Evolutionary conservation across 1,139 yeast genomes (phyloP), one percentile per base, ranked within the genome.

Genomic region (Tardiomyces depauwii): DNA sequence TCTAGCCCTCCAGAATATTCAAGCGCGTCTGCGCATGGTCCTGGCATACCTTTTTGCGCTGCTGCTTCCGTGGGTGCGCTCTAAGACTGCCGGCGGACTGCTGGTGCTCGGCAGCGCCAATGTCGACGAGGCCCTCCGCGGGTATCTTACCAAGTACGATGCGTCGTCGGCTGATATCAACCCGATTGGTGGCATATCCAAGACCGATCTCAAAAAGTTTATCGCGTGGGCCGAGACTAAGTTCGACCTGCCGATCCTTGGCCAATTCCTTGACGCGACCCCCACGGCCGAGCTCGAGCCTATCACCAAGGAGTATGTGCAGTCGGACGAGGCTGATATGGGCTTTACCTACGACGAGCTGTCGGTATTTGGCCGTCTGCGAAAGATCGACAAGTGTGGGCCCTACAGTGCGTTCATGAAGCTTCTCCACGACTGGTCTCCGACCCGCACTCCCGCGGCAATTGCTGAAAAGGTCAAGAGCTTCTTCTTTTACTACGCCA

Each of bases 221-320:
- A 91, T 91, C 49, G 77, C 72, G 3, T 91, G 88, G 77, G 91
- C 96, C 0, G 72, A 77, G 40, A 64, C 60, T 11, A 72, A 76
- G 47, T 89, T 84, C 61, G 73, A 82, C 1, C 61, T 91, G 59
- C 96, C 96, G 2, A 75, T 91, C 21, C 70, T 91, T 51, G 68
- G 75, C 42, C 83, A 82, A 6, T 91, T 93, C 61, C 69, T 91
- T 44, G 77, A 77, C 51, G 98, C 98, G 0, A 82, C 91, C 0
- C 99, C 99, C 36, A 91, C 98, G 0, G 99, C 99, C 0, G 99
- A 91, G 63, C 74, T 91, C 47, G 99, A 91, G 60, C 99, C 99
- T 42, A 89, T 87, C 47, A 89, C 98, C 0, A 79, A 83, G 54
- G 74, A 79, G 50, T 89, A 91, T 58, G 95, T 88, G 13, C 99